Percentiles rank a stretch among this genome's conserved stretches.
Evolutionary conservation across 2,329 filamentous ascomycete species (phyloP).

Genomic region (Aspergillus glaucus): DNA sequence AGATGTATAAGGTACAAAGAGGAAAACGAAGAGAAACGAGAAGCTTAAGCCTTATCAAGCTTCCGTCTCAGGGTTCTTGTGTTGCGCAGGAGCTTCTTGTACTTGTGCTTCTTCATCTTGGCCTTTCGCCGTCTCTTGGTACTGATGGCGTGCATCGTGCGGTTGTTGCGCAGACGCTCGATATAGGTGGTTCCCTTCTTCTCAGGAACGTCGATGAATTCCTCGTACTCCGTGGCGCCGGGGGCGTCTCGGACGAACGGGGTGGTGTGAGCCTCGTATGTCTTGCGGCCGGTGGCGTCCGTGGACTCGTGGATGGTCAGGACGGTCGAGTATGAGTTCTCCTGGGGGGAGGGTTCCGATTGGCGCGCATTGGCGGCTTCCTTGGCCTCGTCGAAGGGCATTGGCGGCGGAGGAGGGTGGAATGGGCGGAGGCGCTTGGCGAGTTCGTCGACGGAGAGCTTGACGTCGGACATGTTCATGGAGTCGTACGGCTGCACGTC

Average conservation of each 20-base stretch:
- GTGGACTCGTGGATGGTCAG: constrained; percentile 49
- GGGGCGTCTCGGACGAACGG: constrained; percentile 43
- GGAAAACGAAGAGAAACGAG: background rate
- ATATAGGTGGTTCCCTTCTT: constrained; percentile 48
- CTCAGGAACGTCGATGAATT: constrained; percentile 54
- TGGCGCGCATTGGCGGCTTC: constrained; percentile 21
- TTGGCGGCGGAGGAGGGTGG: constrained; percentile 73
- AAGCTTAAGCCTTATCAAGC: constrained; percentile 56
- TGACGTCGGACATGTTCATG: constrained; percentile 53
- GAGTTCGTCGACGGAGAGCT: constrained; percentile 62
- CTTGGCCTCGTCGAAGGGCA: constrained; percentile 48
- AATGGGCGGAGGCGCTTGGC: constrained; percentile 71
- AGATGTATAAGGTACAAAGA: too few species aligned
- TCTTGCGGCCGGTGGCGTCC: constrained; percentile 44
- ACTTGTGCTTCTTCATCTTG: constrained; percentile 99
- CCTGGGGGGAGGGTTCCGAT: constrained; percentile 17
- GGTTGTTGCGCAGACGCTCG: constrained; percentile 57
- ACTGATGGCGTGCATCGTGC: constrained; percentile 72
- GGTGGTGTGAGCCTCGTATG: constrained; percentile 46
- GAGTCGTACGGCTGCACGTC: constrained; percentile 36
- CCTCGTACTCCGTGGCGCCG: constrained; percentile 20
- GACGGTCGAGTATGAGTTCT: constrained; percentile 43
- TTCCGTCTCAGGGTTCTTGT: constrained; percentile 84
- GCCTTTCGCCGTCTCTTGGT: constrained; percentile 87
- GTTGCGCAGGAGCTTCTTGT: constrained; percentile 96